A percentile compares a stretch with the other conserved stretches of the same genome.
phyloP scores from a whole-genome alignment of 805 yeast species.

The Yarrowia bubula region DNA sequence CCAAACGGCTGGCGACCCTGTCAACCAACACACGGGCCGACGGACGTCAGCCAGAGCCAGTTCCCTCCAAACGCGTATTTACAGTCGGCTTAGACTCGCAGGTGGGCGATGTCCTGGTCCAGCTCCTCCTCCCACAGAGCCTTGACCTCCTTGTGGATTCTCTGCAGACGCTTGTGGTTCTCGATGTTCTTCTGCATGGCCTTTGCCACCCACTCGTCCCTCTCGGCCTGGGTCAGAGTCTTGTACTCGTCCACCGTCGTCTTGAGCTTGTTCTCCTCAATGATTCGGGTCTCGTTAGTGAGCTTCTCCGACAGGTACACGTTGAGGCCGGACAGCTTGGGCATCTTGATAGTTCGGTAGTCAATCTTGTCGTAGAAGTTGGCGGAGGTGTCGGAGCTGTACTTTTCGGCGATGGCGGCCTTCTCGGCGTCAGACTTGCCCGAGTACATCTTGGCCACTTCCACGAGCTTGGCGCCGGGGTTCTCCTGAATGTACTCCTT shows the following conservation, averaged over 20 bases:
- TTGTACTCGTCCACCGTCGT: not conserved
- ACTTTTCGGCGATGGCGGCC: not conserved
- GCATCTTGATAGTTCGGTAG: not conserved
- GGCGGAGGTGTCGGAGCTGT: not conserved
- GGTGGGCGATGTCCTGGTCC: not conserved
- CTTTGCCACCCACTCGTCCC: not conserved
- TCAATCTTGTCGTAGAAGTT: slow-evolving; percentile 4
- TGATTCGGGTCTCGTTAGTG: not conserved
- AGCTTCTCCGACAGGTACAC: not conserved
- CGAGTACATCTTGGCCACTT: not conserved
- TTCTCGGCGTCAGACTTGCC: not conserved
- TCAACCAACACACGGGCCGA: not conserved
- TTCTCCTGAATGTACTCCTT: not conserved
- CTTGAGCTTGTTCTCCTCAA: slow-evolving; percentile 4
- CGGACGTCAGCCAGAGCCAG: no score
- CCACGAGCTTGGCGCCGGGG: not conserved
- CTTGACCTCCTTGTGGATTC: not conserved
- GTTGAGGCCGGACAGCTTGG: slow-evolving; percentile 23
- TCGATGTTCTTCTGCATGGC: slow-evolving; percentile 22
- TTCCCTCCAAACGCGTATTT: no score
- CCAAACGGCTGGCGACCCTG: not conserved
- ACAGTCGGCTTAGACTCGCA: no score
- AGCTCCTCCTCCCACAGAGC: not conserved
- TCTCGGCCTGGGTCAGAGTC: not conserved
- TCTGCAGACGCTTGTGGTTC: slow-evolving; percentile 38